Percentiles rank a stretch among this genome's conserved stretches.
Evolutionary conservation across 495 filamentous ascomycete species (phyloP).

Genomic region (Penicillium samsonianum): DNA sequence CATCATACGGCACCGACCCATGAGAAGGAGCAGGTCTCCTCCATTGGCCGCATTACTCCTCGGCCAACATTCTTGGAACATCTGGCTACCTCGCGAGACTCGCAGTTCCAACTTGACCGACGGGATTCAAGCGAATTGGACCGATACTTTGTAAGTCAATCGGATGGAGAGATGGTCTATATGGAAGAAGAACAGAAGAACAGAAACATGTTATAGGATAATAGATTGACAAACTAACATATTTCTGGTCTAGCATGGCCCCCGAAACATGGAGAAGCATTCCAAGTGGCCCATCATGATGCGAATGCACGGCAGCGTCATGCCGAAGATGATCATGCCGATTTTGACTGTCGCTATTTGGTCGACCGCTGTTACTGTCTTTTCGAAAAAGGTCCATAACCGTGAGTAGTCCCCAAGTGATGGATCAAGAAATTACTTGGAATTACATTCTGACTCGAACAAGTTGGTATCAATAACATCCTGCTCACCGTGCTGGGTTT

Average conservation of each 20-base stretch:
- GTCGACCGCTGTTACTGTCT: conserved; percentile 66
- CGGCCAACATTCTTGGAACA: conserved; percentile 44
- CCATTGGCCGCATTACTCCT: conserved; percentile 32
- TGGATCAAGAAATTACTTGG: background rate
- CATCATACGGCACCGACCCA: conserved; percentile 16
- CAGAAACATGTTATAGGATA: background rate
- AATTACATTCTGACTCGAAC: conserved; percentile 2
- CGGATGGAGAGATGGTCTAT: no score
- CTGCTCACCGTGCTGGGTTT: conserved; percentile 87
- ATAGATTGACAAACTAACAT: conserved; percentile 12
- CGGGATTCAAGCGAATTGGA: conserved; percentile 43
- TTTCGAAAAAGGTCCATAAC: conserved; percentile 54
- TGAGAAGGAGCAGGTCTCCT: conserved; percentile 32
- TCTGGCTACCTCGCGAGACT: conserved; percentile 38
- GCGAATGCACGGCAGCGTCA: conserved; percentile 77
- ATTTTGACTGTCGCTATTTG: conserved; percentile 66
- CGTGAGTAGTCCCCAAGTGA: conserved; percentile 39
- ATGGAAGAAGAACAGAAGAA: background rate
- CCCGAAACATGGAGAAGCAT: conserved; percentile 70
- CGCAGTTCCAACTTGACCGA: conserved; percentile 38
- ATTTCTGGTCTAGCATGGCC: conserved; percentile 45
- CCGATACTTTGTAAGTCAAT: conserved; percentile 46
- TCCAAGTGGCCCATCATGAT: conserved; percentile 82
- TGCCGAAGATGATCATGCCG: conserved; percentile 78
- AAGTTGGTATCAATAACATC: conserved; percentile 62